phyloP scores from a whole-genome alignment of 176 grass and related monocot species.

The Aechmea fasciata region DNA sequence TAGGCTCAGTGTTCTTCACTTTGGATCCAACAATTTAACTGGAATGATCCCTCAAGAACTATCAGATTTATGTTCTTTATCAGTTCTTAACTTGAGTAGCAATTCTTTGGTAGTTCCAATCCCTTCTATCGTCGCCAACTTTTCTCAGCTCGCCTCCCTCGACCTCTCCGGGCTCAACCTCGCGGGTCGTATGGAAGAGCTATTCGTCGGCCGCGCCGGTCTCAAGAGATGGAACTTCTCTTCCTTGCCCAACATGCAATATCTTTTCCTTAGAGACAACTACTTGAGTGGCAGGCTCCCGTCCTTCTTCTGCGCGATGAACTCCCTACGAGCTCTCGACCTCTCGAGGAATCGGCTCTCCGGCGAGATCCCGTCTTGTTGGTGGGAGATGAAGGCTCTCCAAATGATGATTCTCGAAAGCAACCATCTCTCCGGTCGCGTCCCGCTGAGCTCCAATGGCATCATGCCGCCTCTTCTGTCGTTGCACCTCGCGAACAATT shows the following conservation, averaged over 20 bases:
- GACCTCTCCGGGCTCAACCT: slow-evolving; percentile 27
- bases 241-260: slow-evolving; percentile 11
- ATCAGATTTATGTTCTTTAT: slow-evolving; percentile 13
- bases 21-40: slow-evolving; percentile 19
- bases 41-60: slow-evolving; percentile 17
- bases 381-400: slow-evolving; percentile 32
- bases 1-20: background rate
- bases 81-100: slow-evolving; percentile 14
- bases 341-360: slow-evolving; percentile 63
- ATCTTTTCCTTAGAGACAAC: slow-evolving; percentile 19
- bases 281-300: slow-evolving; percentile 31
- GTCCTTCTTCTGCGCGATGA: slow-evolving; percentile 40
- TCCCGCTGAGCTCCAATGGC: slow-evolving; percentile 15
- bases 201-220: slow-evolving; percentile 8
- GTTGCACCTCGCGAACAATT: slow-evolving; percentile 47
- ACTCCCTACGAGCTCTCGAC: slow-evolving; percentile 41
- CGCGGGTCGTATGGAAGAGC: slow-evolving; percentile 10
- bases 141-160: slow-evolving; percentile 11
- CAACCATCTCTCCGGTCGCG: slow-evolving; percentile 47
- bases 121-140: slow-evolving; percentile 20
- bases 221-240: background rate
- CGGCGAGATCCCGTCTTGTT: slow-evolving; percentile 43
- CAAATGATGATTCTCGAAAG: slow-evolving; percentile 51
- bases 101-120: slow-evolving; percentile 20
- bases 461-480: slow-evolving; percentile 31